phyloP scores from a whole-genome alignment of 179 eudicot species.

The Silene coronaria region DNA sequence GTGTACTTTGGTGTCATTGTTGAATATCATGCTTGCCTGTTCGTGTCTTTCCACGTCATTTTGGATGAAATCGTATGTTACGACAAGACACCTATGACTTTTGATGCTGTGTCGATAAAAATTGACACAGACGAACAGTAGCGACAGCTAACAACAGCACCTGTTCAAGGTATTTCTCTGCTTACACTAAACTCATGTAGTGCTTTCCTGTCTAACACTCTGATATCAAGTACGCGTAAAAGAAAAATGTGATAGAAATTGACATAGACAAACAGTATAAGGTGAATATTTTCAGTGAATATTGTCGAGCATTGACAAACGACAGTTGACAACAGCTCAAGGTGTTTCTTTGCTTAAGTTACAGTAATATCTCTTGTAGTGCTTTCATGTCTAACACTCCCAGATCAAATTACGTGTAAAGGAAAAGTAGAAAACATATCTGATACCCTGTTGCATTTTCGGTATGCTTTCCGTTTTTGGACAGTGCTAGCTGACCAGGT shows the following conservation, averaged over 20 bases:
- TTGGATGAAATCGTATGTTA: too few relatives aligned
- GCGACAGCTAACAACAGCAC: background rate
- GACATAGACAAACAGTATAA: too few relatives aligned
- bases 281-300: background rate
- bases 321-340: background rate
- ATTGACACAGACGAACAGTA: background rate
- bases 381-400: conserved; percentile 4
- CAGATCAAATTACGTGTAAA: background rate
- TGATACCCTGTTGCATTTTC: background rate
- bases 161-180: background rate
- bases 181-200: background rate
- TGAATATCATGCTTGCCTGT: background rate
- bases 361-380: background rate
- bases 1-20: background rate
- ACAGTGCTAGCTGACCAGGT: background rate
- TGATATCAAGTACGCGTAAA: background rate
- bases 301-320: background rate
- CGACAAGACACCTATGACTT: too few relatives aligned
- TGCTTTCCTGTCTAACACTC: background rate
- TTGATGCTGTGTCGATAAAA: background rate
- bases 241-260: background rate
- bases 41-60: background rate
- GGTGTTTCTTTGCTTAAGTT: background rate
- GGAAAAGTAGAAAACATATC: background rate
- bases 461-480: background rate